Evolutionary conservation across 2,329 filamentous ascomycete species (phyloP).

Genomic region (Onygenales sp.): DNA sequence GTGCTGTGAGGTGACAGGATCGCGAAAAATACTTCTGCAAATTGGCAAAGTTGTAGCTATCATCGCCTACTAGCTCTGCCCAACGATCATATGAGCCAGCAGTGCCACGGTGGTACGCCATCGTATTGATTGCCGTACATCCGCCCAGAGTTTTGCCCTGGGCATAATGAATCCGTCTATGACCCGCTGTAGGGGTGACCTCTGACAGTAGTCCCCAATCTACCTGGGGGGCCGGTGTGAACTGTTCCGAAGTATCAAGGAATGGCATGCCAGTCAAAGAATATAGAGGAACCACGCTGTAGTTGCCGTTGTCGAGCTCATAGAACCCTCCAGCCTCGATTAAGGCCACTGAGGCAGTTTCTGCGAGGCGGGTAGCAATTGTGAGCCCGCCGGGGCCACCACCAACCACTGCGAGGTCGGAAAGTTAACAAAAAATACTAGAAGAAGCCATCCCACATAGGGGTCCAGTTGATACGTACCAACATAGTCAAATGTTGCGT

Average conservation of each 20-base stretch:
- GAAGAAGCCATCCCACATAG: not conserved
- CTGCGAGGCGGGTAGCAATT: conserved; percentile 1
- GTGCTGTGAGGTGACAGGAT: conserved; percentile 20
- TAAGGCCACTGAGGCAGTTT: not conserved
- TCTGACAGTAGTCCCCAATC: not conserved
- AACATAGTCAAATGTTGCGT: not conserved
- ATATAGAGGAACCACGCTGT: not conserved
- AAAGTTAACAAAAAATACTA: not conserved
- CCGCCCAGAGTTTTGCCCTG: conserved; percentile 32
- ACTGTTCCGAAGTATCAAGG: not conserved
- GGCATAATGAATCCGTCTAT: not conserved
- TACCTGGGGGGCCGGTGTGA: not conserved
- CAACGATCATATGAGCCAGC: conserved; percentile 10
- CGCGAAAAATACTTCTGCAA: conserved; percentile 21
- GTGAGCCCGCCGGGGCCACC: not conserved
- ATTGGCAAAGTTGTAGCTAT: conserved; percentile 23
- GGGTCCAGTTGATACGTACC: not conserved
- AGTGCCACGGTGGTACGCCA: conserved; percentile 24
- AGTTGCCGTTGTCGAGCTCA: not conserved
- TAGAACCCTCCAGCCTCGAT: conserved; percentile 2
- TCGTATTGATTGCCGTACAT: conserved; percentile 24
- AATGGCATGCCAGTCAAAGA: not conserved
- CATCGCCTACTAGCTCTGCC: conserved; percentile 24
- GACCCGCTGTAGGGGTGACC: not conserved
- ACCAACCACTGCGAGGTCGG: not conserved